phyloP scores from a whole-genome alignment of 805 yeast species.

The Metschnikowia amazonensis region DNA sequence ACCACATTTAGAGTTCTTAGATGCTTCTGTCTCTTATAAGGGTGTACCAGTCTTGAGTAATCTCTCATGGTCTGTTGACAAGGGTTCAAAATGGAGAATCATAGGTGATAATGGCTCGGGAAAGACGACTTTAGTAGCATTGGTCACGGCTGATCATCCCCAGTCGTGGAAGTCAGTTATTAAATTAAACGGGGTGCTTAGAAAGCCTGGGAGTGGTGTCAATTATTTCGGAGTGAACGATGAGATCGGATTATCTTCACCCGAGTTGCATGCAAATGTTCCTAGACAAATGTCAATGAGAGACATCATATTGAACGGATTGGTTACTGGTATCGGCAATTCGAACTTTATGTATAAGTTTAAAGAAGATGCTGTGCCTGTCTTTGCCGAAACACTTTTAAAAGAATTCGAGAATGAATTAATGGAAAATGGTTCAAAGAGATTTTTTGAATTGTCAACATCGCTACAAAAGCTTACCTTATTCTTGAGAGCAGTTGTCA shows the following conservation, averaged over 20 bases:
- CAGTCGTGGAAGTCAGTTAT: slow-evolving; percentile 85
- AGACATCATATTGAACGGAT: slow-evolving; percentile 70
- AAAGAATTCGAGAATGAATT: slow-evolving; percentile 28
- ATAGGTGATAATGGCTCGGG: slow-evolving; percentile 92
- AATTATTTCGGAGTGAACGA: slow-evolving; percentile 77
- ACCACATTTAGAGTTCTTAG: slow-evolving; percentile 45
- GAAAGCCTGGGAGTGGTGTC: slow-evolving; percentile 68
- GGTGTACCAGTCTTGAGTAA: slow-evolving; percentile 57
- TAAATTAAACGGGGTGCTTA: slow-evolving; percentile 56
- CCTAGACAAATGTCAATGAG: slow-evolving; percentile 51
- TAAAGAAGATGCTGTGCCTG: slow-evolving; percentile 22
- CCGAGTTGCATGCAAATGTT: slow-evolving; percentile 87
- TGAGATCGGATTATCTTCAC: slow-evolving; percentile 82
- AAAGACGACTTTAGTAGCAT: slow-evolving; percentile 79
- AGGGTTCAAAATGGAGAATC: slow-evolving; percentile 84
- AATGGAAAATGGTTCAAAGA: slow-evolving; percentile 29
- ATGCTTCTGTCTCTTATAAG: slow-evolving; percentile 63
- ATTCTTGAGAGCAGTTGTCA: slow-evolving; percentile 72
- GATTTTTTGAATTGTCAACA: slow-evolving; percentile 54
- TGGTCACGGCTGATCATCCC: slow-evolving; percentile 93
- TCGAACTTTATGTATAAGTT: slow-evolving; percentile 44
- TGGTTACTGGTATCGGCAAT: slow-evolving; percentile 54
- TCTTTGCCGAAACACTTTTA: slow-evolving; percentile 21
- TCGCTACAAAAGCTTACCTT: slow-evolving; percentile 77
- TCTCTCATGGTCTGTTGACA: slow-evolving; percentile 60